phyloP scores from a whole-genome alignment of 768 basidiomycete genomes.

The Xerocomellus dryophilus region DNA sequence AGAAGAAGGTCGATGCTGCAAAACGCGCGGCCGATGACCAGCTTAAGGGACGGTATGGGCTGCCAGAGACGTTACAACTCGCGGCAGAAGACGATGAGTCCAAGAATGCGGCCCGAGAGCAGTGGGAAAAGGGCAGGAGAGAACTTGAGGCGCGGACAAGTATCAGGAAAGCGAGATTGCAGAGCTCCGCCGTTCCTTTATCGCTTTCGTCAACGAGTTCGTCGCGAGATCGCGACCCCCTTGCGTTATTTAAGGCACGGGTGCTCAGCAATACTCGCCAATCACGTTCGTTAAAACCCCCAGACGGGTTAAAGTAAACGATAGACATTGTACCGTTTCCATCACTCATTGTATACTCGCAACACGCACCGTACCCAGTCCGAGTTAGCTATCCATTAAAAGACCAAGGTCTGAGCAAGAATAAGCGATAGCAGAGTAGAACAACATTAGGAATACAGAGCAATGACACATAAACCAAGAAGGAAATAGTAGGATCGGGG shows the following conservation, averaged over 20 bases:
- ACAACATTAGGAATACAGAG: slow-evolving; percentile 62
- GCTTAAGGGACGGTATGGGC: slow-evolving; percentile 71
- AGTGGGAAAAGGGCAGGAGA: slow-evolving; percentile 55
- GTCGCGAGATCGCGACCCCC: slow-evolving; percentile 28
- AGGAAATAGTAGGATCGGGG: slow-evolving; percentile 37
- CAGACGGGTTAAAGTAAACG: slow-evolving; percentile 19
- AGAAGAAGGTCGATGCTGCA: slow-evolving; percentile 75
- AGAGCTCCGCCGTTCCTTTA: slow-evolving; percentile 27
- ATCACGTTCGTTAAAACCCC: slow-evolving; percentile 26
- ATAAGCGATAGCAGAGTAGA: slow-evolving; percentile 53
- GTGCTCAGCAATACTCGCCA: slow-evolving; percentile 55
- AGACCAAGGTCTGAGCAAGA: slow-evolving; percentile 37
- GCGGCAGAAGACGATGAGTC: slow-evolving; percentile 62
- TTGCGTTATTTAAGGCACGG: slow-evolving; percentile 49
- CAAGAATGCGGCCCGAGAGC: slow-evolving; percentile 56
- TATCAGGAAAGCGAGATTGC: slow-evolving; percentile 48
- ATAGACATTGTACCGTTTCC: slow-evolving; percentile 1
- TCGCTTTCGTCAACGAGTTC: slow-evolving; percentile 16
- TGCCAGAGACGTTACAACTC: slow-evolving; percentile 67
- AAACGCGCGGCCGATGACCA: slow-evolving; percentile 67
- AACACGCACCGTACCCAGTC: slow-evolving; percentile 11
- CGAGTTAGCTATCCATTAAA: slow-evolving; percentile 29
- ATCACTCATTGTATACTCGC: slow-evolving; percentile 12
- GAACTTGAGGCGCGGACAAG: slow-evolving; percentile 44
- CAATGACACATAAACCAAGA: slow-evolving; percentile 42